phyloP scores from a whole-genome alignment of 345 rosid species.

The Dovyalis caffra region DNA sequence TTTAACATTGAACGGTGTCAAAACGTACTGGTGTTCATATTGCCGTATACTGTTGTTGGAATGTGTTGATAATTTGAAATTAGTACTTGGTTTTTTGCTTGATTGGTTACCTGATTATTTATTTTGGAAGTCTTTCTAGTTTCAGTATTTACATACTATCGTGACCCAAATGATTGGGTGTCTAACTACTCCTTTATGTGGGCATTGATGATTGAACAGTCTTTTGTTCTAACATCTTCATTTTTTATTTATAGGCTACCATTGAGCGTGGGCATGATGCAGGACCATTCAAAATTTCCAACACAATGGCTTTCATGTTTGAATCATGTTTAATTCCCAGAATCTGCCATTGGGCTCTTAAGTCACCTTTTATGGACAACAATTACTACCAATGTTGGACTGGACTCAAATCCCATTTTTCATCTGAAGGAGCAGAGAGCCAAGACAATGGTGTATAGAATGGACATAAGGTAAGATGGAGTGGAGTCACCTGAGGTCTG shows the following conservation, averaged over 20 bases:
- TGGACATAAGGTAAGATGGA: neutral
- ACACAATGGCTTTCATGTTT: slow-evolving; percentile 96
- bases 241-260: slow-evolving; percentile 50
- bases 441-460: slow-evolving; percentile 8
- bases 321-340: slow-evolving; percentile 88
- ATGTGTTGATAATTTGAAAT: neutral
- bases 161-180: neutral
- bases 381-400: slow-evolving; percentile 96
- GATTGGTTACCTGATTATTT: neutral
- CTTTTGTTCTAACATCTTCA: neutral
- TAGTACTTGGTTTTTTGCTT: neutral
- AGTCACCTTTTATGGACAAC: slow-evolving; percentile 64
- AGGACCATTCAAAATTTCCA: slow-evolving; percentile 57
- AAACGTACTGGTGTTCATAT: neutral
- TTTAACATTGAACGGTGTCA: neutral
- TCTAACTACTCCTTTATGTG: neutral
- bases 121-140: neutral
- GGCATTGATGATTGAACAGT: neutral
- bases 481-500: neutral
- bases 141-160: neutral
- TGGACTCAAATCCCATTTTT: slow-evolving; percentile 84
- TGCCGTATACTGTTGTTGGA: neutral
- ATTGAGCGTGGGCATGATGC: slow-evolving; percentile 57
- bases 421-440: slow-evolving; percentile 21
- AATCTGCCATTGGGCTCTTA: slow-evolving; percentile 80